These are phyloP conservation scores for Saccharum hybrid DNA, from an alignment of 202 grass and related monocot species.

Conservation along the genomic window DNA sequence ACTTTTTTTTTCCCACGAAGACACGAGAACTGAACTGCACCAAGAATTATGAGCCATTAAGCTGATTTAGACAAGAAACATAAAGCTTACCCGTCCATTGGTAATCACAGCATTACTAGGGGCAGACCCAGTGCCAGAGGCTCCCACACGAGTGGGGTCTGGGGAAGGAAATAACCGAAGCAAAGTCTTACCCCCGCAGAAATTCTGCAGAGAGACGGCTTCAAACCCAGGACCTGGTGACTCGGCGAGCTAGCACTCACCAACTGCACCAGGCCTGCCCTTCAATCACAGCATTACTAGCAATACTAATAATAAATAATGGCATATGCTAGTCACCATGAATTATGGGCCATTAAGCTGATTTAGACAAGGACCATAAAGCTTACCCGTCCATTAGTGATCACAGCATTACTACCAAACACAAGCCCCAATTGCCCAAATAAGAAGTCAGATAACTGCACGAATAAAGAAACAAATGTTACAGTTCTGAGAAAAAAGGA, in stretches of 20 bases:
- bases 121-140: no score
- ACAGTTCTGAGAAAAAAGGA: slow-evolving; percentile 33
- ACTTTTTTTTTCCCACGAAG: background rate
- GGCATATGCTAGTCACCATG: slow-evolving; percentile 18
- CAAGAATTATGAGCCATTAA: background rate
- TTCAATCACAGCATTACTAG: no score
- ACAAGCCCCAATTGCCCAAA: slow-evolving; percentile 71
- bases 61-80: no score
- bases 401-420: slow-evolving; percentile 87
- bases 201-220: no score
- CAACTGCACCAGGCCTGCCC: no score
- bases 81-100: no score
- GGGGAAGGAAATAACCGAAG: no score
- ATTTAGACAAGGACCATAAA: slow-evolving; percentile 37
- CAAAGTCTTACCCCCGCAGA: no score
- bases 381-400: slow-evolving; percentile 97
- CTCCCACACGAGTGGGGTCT: no score
- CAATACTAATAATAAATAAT: background rate
- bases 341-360: background rate
- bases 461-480: slow-evolving; percentile 37
- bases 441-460: slow-evolving; percentile 77
- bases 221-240: no score
- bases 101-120: no score
- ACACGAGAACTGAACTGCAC: background rate
- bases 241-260: no score